Base-by-base conservation (phyloP, 2,329 filamentous ascomycete species). In the Claviceps humidiphila region DNA sequence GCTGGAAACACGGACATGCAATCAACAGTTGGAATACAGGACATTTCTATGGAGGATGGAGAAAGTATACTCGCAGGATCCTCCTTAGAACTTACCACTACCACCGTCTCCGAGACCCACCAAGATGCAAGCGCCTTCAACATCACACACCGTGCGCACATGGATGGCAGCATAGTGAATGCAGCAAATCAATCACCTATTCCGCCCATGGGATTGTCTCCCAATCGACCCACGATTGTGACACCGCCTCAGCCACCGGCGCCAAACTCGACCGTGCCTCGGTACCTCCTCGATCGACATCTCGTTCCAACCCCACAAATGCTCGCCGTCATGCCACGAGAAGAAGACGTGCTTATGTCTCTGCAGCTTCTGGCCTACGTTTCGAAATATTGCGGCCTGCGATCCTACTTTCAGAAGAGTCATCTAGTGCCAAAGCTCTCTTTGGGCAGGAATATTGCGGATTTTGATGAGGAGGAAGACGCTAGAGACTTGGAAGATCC, bases 331-430 rank as follows among this genome's bases (percentile, higher is more conserved):
- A 95, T 97, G 86, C 93, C 93, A 9, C 82, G 93, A 49, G 93
- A 98, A 61, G 93, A 98, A 67, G 93, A 98, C 62, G 93, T 98
- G 2, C 75, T 98, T 57, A 96, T 98, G 91, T 96, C 93, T 5
- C 77, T 98, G 40, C 93, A 98, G 68, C 80, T 98, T 20, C 78
- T 98, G 46, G 93, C 93, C 16, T 98, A 98, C 66, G 91, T 98
- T 53, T 96, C 90, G 24, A 98, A 98, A 68, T 98, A 98, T 70
- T 97, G 93, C 75, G 94, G 95, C 61, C 79, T 98, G 34, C 82
- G 93, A 17, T 85, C 88, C 4, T 98, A 96, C 68, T 98, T 98
- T 67, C 93, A 98, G 64, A 80, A 86, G 66, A 95, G 90, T 41
- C 93, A 98, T 63, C 75, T 97, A 11, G 93, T 98, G 4, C 93